Evolutionary conservation across 352 stramenopile genomes (phyloP), one percentile per base, ranked within the genome.

Genomic region (Saprolegnia diclina): DNA sequence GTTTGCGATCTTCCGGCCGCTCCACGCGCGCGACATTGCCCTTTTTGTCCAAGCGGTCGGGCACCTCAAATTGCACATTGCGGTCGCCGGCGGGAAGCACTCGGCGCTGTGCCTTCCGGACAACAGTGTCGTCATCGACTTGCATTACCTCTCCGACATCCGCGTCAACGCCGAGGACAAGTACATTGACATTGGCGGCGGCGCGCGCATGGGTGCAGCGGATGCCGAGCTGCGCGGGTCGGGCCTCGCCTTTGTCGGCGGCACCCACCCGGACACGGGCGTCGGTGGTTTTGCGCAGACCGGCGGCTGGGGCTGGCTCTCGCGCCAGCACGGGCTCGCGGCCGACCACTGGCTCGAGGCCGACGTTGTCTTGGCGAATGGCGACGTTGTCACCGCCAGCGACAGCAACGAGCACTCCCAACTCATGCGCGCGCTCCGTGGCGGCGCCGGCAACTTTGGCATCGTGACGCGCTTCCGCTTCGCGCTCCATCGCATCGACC

Each of bases 361-460:
- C 19, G 24, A 59, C 24, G 52, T 59, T 7, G 52, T 59, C 11
- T 24, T 59, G 13, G 52, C 52, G 3, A 40, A 59, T 9, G 52
- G 52, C 52, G 35, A 35, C 24, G 3, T 59, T 24, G 52, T 59
- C 35, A 40, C 35, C 1, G 52, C 52, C 24, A 59, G 13, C 35
- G 52, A 59, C n/a, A 24, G 11, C 24, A 59, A 59, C 35, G 52
- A 59, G 19, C 52, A 59, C 35, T 16, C 3, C 13, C 24, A 16
- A 1, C 35, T 59, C 24, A 59, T 59, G 52, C 52, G 52, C 24
- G 52, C 52, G 16, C 52, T 59, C 13, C 52, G 52, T 1, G 52
- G 52, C 16, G 52, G 52, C 35, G 52, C 52, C 24, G 52, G 52
- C 52, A 59, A 59, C 35, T 59, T 59, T 59, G 52, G 52, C 52